A percentile compares a stretch with the other conserved stretches of the same genome.
Conservation (phyloP, 106 monocot genomes). For the Cymbidium sinense region DNA sequence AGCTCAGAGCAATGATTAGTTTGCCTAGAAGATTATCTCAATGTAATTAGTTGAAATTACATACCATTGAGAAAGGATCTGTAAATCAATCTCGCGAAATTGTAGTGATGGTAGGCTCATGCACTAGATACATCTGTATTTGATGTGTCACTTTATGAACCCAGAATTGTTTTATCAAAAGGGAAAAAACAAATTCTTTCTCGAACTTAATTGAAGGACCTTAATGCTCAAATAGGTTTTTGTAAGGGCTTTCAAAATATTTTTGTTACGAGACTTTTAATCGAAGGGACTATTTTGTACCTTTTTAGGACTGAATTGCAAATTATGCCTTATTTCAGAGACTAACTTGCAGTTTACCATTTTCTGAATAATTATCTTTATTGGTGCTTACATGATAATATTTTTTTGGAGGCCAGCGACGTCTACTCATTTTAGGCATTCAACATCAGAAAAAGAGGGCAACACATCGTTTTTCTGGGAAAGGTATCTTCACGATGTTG, state of each 20-base stretch:
- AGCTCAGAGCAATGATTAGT: too few relatives aligned
- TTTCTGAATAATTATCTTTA: not conserved
- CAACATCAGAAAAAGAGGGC: conserved; percentile 11
- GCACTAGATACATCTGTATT: too few relatives aligned
- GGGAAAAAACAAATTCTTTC: not conserved
- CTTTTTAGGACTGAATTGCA: not conserved
- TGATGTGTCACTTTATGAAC: not conserved
- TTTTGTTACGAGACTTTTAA: not conserved
- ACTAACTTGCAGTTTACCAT: not conserved
- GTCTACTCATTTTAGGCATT: conserved; percentile 15
- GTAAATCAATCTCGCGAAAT: too few relatives aligned
- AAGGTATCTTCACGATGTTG: conserved; percentile 24
- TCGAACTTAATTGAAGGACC: not conserved
- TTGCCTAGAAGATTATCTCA: too few relatives aligned
- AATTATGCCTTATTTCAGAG: not conserved
- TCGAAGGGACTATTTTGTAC: not conserved
- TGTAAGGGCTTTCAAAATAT: not conserved
- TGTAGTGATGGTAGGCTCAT: too few relatives aligned
- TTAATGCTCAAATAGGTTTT: not conserved
- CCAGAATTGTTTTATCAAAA: not conserved
- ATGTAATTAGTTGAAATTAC: too few relatives aligned
- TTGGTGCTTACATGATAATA: not conserved
- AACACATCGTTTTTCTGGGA: conserved; percentile 21
- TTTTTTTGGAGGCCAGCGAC: conserved; percentile 13
- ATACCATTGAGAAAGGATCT: too few relatives aligned